Evolutionary conservation across 768 basidiomycete species (phyloP).

Genomic region (Gymnopilus dilepis): DNA sequence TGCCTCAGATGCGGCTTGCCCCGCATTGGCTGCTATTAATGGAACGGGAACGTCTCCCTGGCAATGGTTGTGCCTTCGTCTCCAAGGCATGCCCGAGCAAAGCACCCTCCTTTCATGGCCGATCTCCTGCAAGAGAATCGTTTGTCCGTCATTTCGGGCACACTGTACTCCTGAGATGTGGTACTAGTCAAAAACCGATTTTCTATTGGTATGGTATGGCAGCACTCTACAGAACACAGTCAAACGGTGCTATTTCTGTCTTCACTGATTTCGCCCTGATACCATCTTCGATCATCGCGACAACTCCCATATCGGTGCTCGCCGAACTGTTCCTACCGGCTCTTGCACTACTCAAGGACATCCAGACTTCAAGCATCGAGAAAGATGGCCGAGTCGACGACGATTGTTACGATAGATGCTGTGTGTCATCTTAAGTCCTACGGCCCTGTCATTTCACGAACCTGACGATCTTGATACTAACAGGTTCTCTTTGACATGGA

Average conservation of each 20-base stretch:
- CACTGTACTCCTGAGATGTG: neutral
- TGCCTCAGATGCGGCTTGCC: neutral
- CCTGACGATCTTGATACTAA: slow-evolving; percentile 14
- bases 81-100: slow-evolving; percentile 1
- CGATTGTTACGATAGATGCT: slow-evolving; percentile 52
- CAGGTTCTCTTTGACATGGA: slow-evolving; percentile 77
- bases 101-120: slow-evolving; percentile 1
- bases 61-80: slow-evolving; percentile 10
- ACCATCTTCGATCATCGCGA: slow-evolving; percentile 7
- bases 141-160: too few species aligned
- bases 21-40: slow-evolving; percentile 9
- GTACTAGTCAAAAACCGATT: neutral
- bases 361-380: neutral
- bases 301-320: neutral
- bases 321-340: neutral
- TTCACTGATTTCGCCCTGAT: neutral
- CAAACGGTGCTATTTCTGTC: neutral
- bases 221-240: too few species aligned
- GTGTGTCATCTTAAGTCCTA: slow-evolving; percentile 40
- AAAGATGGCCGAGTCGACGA: slow-evolving; percentile 24
- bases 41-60: slow-evolving; percentile 9
- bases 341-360: neutral
- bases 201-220: too few species aligned
- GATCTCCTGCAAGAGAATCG: too few species aligned
- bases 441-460: neutral